Evolutionary conservation across 805 yeast genomes (phyloP).

Genomic region (Yamadazyma paraphyllophila): DNA sequence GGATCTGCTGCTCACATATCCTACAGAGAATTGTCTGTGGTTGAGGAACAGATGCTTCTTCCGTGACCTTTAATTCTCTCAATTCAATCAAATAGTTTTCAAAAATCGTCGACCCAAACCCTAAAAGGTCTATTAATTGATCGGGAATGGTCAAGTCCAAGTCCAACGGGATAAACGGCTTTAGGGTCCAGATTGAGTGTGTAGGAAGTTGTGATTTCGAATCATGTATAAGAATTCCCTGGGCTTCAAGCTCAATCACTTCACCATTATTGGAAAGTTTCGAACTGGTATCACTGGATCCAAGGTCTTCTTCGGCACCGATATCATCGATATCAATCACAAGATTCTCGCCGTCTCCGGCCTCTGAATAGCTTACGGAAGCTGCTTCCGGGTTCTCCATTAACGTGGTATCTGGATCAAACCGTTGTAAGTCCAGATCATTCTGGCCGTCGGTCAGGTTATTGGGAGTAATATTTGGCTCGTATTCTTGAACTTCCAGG

Average conservation of each 20-base stretch:
- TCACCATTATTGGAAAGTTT: conserved; percentile 55
- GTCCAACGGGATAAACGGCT: conserved; percentile 67
- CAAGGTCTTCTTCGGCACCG: neutral
- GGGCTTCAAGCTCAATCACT: conserved; percentile 81
- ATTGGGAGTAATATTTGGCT: conserved; percentile 24
- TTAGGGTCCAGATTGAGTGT: conserved; percentile 91
- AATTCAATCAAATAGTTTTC: conserved; percentile 67
- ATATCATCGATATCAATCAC: neutral
- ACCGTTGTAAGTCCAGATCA: neutral
- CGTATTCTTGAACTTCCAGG: conserved; percentile 9
- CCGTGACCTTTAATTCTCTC: conserved; percentile 60
- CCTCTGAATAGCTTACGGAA: too few species aligned
- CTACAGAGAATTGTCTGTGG: conserved; percentile 84
- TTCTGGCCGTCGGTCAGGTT: conserved; percentile 17
- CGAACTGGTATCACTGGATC: conserved; percentile 15
- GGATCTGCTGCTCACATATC: conserved; percentile 87
- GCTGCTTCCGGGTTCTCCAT: too few species aligned
- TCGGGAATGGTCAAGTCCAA: conserved; percentile 68
- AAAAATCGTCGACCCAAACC: conserved; percentile 86
- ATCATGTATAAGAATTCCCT: conserved; percentile 81
- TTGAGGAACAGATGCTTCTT: conserved; percentile 65
- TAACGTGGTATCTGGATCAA: too few species aligned
- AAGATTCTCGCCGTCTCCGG: too few species aligned
- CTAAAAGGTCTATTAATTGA: conserved; percentile 68
- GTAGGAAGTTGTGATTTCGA: conserved; percentile 54